Evolutionary conservation across 2,329 filamentous ascomycete species (phyloP), one percentile per base, ranked within the genome.

Genomic region (Aureobasidium lini): DNA sequence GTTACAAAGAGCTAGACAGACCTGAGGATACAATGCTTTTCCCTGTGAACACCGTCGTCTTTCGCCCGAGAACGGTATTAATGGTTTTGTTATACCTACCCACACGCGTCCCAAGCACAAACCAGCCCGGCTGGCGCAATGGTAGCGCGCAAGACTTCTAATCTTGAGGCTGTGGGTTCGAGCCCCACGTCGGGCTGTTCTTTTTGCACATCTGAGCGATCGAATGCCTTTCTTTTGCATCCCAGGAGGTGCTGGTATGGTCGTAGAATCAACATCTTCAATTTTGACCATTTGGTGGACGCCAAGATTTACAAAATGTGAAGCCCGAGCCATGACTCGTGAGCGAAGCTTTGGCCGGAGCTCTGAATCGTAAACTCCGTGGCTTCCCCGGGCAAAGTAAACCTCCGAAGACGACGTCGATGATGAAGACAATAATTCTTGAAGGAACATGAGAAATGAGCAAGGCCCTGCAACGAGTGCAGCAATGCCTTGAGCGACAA

Each of bases 91-190:
- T n/a, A n/a, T n/a, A n/a, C n/a, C n/a, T n/a, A n/a, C n/a, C n/a
- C n/a, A n/a, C n/a, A n/a, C n/a, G n/a, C n/a, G n/a, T n/a, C n/a
- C n/a, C n/a, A n/a, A n/a, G n/a, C n/a, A 36, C 29, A 47, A 34
- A 37, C 32, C 47, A 56, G 52, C 52, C 11, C 52, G 42, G 53
- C 53, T 57, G 53, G 53, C 53, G 53, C 53, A 57, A 57, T 57
- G 53, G 53, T 57, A 57, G 53, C 53, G 53, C 53, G 53, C 53
- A 57, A 57, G 53, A 57, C 53, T 57, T 57, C 53, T 57, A 57
- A 56, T 56, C 53, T 57, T 57, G 53, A 57, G 53, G 53, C 53
- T 57, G 53, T 57, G 53, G 53, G 53, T 57, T 57, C 53, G 53
- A 57, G 53, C 53, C 53, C 53, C 53, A 57, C 53, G 53, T 57